Conservation (phyloP, 2,329 filamentous ascomycete species). For the Ophiostoma sp. region DNA sequence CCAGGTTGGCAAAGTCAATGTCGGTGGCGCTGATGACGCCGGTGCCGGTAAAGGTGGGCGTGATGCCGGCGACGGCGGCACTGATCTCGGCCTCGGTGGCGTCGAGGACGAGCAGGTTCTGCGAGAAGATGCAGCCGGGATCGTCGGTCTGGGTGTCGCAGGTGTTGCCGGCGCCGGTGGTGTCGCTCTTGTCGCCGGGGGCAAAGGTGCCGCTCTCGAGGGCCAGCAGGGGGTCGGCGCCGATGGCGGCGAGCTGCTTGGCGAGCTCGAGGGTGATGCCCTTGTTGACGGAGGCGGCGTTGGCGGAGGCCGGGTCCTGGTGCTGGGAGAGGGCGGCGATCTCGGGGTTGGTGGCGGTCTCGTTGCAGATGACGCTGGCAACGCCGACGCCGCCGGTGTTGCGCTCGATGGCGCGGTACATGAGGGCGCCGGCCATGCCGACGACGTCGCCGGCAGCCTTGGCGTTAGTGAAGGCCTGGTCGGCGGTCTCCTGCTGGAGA, state of each 20-base stretch:
- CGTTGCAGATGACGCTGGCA: constrained; percentile 53
- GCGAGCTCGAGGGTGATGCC: constrained; percentile 55
- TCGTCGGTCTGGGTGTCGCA: constrained; percentile 48
- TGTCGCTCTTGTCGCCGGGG: constrained; percentile 45
- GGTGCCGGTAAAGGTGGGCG: constrained; percentile 28
- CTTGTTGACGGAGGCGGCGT: constrained; percentile 50
- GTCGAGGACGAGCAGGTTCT: constrained; percentile 51
- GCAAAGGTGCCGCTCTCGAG: constrained; percentile 59
- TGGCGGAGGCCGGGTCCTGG: constrained; percentile 61
- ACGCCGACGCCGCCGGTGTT: constrained; percentile 56
- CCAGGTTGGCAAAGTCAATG: constrained; percentile 28
- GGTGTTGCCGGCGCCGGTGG: constrained; percentile 46
- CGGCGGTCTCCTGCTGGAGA: constrained; percentile 53
- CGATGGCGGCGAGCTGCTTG: constrained; percentile 54
- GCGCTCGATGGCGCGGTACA: constrained; percentile 53
- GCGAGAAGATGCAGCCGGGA: constrained; percentile 52
- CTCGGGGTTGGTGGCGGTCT: constrained; percentile 56
- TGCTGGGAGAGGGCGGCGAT: constrained; percentile 60
- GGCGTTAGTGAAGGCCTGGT: constrained; percentile 58
- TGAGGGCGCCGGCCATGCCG: constrained; percentile 49
- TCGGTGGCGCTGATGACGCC: constrained; percentile 29
- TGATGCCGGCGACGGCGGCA: constrained; percentile 43
- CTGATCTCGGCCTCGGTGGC: constrained; percentile 50
- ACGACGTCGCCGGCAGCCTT: constrained; percentile 50
- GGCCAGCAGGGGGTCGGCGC: constrained; percentile 57